phyloP scores from a whole-genome alignment of 768 basidiomycete genomes.

The Tylopilus vinaceipallidus region DNA sequence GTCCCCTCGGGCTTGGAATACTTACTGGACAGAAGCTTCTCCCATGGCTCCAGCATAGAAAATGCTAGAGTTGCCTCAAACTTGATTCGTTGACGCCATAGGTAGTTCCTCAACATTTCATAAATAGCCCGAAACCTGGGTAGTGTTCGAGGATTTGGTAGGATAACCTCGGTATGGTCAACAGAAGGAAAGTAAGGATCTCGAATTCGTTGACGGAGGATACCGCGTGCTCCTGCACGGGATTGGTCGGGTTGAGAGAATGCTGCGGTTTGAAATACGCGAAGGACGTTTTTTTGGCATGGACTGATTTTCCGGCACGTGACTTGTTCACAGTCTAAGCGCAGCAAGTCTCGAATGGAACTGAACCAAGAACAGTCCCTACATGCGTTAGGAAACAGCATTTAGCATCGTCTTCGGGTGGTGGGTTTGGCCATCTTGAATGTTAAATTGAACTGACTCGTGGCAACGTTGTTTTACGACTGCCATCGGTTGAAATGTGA shows the following conservation, averaged over 20 bases:
- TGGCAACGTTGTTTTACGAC: too few species aligned
- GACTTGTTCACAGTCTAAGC: conserved; percentile 6
- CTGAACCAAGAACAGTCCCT: too few species aligned
- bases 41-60: conserved; percentile 68
- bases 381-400: too few species aligned
- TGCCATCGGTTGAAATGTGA: too few species aligned
- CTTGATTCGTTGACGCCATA: conserved; percentile 32
- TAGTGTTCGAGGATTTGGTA: background rate
- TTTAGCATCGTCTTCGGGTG: too few species aligned
- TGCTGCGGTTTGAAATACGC: conserved; percentile 5
- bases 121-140: conserved; percentile 5
- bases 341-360: too few species aligned
- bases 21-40: conserved; percentile 60
- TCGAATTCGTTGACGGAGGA: background rate
- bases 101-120: conserved; percentile 31
- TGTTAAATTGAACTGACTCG: too few species aligned
- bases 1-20: conserved; percentile 6
- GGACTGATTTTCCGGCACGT: conserved; percentile 22
- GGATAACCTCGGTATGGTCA: background rate
- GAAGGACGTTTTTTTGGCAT: conserved; percentile 9
- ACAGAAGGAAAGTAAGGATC: background rate
- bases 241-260: background rate
- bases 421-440: too few species aligned
- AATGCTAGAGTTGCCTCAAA: conserved; percentile 58
- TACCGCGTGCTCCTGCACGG: conserved; percentile 1